Evolutionary conservation across 495 filamentous ascomycete genomes (phyloP).

Genomic region (Clavariopsis aquatica): DNA sequence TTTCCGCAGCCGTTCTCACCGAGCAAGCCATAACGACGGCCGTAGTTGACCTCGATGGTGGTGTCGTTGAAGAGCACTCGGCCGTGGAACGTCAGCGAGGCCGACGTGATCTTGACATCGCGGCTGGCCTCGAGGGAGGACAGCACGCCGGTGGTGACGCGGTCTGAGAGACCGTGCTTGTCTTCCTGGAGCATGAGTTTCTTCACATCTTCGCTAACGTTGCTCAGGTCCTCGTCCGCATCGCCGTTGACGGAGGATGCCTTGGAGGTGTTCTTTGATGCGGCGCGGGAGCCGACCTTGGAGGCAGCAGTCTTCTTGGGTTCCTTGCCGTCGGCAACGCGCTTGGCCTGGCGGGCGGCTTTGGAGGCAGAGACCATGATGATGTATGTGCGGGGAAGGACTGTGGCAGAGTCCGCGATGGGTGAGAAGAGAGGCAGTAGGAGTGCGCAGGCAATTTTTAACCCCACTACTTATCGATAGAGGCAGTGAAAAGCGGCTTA

Average conservation of each 20-base stretch:
- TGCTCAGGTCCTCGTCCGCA: constrained; percentile 58
- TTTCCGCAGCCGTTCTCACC: constrained; percentile 99
- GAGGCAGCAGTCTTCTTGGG: constrained; percentile 54
- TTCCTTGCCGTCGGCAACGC: constrained; percentile 66
- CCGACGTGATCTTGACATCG: constrained; percentile 95
- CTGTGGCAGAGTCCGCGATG: constrained; percentile 3
- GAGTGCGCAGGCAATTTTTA: constrained; percentile 14
- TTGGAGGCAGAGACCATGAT: constrained; percentile 93
- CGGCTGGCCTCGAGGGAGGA: constrained; percentile 78
- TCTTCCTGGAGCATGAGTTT: constrained; percentile 87
- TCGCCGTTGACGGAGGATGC: constrained; percentile 71
- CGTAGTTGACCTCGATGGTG: constrained; percentile 89
- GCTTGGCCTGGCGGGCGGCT: constrained; percentile 95
- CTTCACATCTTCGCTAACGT: constrained; percentile 76
- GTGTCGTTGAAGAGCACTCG: constrained; percentile 92
- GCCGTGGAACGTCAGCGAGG: constrained; percentile 94
- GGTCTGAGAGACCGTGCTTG: constrained; percentile 92
- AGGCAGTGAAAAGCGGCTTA: not conserved
- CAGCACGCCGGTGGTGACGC: constrained; percentile 96
- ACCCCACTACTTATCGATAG: constrained; percentile 26
- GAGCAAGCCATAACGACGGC: constrained; percentile 88
- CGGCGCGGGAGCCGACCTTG: constrained; percentile 65
- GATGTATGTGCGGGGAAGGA: constrained; percentile 18
- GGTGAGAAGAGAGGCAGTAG: not conserved
- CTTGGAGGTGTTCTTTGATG: constrained; percentile 64